Evolutionary conservation across 306 rosid species (phyloP), one percentile per base, ranked within the genome.

Genomic region (Vicia villosa): DNA sequence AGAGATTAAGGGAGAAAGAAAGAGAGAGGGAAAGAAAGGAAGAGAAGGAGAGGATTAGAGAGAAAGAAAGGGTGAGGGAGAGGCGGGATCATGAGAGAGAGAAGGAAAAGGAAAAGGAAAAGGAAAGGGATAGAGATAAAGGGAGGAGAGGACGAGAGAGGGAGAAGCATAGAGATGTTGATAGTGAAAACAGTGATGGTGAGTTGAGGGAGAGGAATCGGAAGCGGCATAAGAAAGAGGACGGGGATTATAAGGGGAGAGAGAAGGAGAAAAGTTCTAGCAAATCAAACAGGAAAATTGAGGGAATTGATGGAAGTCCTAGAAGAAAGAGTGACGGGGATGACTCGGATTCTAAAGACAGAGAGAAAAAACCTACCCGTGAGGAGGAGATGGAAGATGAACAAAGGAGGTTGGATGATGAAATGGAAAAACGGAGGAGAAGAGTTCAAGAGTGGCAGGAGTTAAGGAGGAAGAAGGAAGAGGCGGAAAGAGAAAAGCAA

Each of bases 391-490:
- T 92, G 38, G 96, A 92, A 80, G 86, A 84, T 43, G 98, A 92
- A 72, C 90, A 89, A 61, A 82, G 28, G 68, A 89, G 76, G 79
- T 77, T 92, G 84, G 98, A 92, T 66, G 96, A 92, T 36, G 96
- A 92, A 71, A 88, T 89, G 93, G 98, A 92, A 76, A 92, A 92
- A 83, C 72, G 98, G 70, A 85, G 98, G 82, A 83, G 98, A 70
- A 89, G 96, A 79, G 98, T 92, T 66, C 98, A 88, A 77, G 98
- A 90, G 74, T 89, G 96, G 98, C 98, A 92, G 66, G 96, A 92
- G 77, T 73, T 81, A 52, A 88, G 82, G 81, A 92, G 96, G 83
- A 83, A 83, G 83, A 82, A 85, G 75, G 98, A 92, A 79, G 98
- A 86, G 70, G 87, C 74, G 11, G 96, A 92, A 68, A 81, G 81